Conservation (phyloP, 2,329 filamentous ascomycete species). For the Botrytis cinerea region DNA sequence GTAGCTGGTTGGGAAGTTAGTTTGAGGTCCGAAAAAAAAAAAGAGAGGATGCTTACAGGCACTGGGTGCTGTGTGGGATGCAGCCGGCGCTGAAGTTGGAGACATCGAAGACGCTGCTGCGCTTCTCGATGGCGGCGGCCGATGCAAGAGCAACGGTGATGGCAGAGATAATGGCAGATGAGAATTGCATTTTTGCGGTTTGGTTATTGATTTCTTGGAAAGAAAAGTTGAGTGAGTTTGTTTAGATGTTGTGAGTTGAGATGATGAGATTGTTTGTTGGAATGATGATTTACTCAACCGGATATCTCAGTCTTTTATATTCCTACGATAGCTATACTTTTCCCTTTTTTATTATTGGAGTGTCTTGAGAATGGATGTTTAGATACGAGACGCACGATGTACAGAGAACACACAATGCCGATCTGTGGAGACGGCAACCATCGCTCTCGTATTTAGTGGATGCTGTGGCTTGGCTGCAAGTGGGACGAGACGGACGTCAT, state of each 20-base stretch:
- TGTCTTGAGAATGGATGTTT: neutral
- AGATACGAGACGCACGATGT: slow-evolving; percentile 7
- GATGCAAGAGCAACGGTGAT: slow-evolving; percentile 13
- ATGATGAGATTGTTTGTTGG: neutral
- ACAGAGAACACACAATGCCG: neutral
- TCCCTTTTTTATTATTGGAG: neutral
- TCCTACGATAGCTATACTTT: neutral
- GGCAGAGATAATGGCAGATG: neutral
- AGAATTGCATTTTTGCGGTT: slow-evolving; percentile 14
- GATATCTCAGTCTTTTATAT: neutral
- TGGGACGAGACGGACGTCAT: neutral
- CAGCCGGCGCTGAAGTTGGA: neutral
- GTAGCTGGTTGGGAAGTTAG: neutral
- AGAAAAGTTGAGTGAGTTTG: neutral
- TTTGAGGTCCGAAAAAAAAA: too few species aligned
- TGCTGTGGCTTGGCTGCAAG: neutral
- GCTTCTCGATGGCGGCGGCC: neutral
- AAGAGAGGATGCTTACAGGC: neutral
- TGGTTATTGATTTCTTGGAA: neutral
- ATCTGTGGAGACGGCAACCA: slow-evolving; percentile 25
- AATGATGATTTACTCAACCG: neutral
- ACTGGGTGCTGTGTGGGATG: neutral
- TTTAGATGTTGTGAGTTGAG: slow-evolving; percentile 9
- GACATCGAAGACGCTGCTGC: neutral
- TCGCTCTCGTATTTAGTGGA: slow-evolving; percentile 49